Evolutionary conservation across 495 filamentous ascomycete genomes (phyloP), one percentile per base, ranked within the genome.

Genomic region (Achaetomiella virescens): DNA sequence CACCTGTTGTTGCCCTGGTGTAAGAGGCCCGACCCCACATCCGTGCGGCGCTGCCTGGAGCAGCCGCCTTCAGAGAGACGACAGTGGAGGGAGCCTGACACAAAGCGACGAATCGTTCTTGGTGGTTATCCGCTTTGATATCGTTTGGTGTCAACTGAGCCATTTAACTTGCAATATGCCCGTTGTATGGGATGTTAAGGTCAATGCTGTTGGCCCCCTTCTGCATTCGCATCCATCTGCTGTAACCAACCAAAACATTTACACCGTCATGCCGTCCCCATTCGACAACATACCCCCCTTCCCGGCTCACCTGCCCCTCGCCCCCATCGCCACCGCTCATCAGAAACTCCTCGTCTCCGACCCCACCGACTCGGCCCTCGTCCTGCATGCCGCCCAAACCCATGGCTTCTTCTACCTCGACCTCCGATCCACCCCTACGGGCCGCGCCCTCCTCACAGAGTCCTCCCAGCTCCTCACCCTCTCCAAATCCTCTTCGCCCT

Each of bases 371-470:
- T 61, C 61, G 10, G 52, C 70, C 17, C 67, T 73, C 15, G 71
- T 81, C 25, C 80, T 74, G 59, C 53, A 67, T 29, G 73, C 79
- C 1, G 79, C 73, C 27, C 72, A 76, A 21, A 74, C 79, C 7
- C 72, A 84, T 18, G 84, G 84, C 17, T 84, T 85, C 69, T 86
- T 85, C 69, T 85, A 86, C 54, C 73, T 86, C 2, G 77, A 82
- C 50, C 67, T 86, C 1, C 61, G 64, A 2, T 73, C 69, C 37
- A 70, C 67, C 7, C 53, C 69, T 3, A 54, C 66, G 21, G 76
- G 76, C 8, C 59, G 68, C 2, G 61, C 65, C 0, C 65, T 84
- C 21, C 68, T 80, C 0, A 6, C 48, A 2, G 72, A 81, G 31
- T 73, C 75, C 3, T 72, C 78, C 10, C 48, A 63, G 8, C 62